Conservation (phyloP, 2,329 filamentous ascomycete genomes). For the Claviceps humidiphila region DNA sequence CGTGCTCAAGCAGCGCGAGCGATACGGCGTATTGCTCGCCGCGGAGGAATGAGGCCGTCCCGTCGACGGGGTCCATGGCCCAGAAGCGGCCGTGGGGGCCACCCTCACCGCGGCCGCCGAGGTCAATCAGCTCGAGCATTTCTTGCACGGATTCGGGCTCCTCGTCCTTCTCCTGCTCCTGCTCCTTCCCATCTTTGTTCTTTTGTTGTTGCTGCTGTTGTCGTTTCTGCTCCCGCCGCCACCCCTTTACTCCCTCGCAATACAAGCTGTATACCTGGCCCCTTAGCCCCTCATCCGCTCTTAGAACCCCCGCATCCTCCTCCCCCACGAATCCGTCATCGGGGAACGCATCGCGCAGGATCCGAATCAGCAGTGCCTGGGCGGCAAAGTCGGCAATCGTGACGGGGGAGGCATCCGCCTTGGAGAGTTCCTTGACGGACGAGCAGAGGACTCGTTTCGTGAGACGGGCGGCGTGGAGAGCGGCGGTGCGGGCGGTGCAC, state of each 20-base stretch:
- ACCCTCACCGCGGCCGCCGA: conserved; percentile 32
- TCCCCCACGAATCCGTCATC: conserved; percentile 47
- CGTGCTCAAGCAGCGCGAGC: conserved; percentile 43
- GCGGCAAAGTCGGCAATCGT: conserved; percentile 52
- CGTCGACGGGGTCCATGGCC: conserved; percentile 53
- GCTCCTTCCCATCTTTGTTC: not conserved
- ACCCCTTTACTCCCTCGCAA: conserved; percentile 12
- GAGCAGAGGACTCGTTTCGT: conserved; percentile 35
- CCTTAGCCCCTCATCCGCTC: conserved; percentile 32
- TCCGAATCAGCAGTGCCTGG: conserved; percentile 46
- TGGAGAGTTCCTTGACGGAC: conserved; percentile 37
- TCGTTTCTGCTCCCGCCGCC: conserved; percentile 1
- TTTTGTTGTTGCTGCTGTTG: not conserved
- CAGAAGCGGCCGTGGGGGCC: conserved; percentile 32
- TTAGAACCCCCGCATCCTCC: conserved; percentile 41
- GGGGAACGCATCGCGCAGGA: conserved; percentile 40
- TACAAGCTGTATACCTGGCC: conserved; percentile 44
- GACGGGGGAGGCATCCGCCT: conserved; percentile 45
- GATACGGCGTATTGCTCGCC: conserved; percentile 51
- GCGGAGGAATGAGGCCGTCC: conserved; percentile 47
- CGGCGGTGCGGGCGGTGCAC: conserved; percentile 27
- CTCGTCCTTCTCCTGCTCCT: not conserved
- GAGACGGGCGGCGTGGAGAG: conserved; percentile 41
- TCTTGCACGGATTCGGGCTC: conserved; percentile 26
- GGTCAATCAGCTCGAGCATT: conserved; percentile 49